Conservation (phyloP, 2,329 filamentous ascomycete species). For the Pleomassaria siparia region DNA sequence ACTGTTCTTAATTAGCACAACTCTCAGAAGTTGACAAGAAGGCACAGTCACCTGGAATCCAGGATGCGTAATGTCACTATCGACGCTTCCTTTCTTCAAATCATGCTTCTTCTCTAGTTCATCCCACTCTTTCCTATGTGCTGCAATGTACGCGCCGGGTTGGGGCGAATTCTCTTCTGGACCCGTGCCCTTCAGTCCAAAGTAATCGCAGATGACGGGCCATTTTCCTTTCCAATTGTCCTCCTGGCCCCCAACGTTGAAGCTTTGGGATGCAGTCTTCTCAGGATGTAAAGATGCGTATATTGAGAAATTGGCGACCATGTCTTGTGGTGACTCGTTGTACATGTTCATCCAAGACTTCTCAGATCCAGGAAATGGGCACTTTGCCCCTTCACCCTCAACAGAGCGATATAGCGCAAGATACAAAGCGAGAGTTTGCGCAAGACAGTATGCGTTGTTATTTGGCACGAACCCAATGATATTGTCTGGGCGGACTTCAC, state of each 20-base stretch:
- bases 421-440: constrained; percentile 42
- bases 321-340: constrained; percentile 45
- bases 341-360: constrained; percentile 44
- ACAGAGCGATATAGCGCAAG: constrained; percentile 41
- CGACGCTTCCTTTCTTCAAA: constrained; percentile 45
- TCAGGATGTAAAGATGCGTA: constrained; percentile 46
- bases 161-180: constrained; percentile 30
- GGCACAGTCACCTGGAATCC: constrained; percentile 28
- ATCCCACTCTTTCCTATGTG: constrained; percentile 31
- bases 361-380: constrained; percentile 43
- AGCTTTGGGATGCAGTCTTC: constrained; percentile 42
- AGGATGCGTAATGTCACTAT: constrained; percentile 45
- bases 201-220: constrained; percentile 51
- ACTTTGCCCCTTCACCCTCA: constrained; percentile 43
- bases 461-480: constrained; percentile 48
- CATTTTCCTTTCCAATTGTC: constrained; percentile 48
- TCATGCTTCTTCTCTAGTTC: constrained; percentile 28
- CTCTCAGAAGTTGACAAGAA: background rate
- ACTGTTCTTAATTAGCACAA: constrained; percentile 14
- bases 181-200: constrained; percentile 47
- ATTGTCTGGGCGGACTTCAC: constrained; percentile 45
- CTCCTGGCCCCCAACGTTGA: constrained; percentile 48
- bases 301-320: constrained; percentile 48
- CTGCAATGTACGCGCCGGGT: constrained; percentile 31
- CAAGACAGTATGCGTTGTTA: constrained; percentile 44